Percentiles rank a stretch among this genome's conserved stretches.
Evolutionary conservation across 306 rosid species (phyloP).

Genomic region (Heteromeles arbutifolia): DNA sequence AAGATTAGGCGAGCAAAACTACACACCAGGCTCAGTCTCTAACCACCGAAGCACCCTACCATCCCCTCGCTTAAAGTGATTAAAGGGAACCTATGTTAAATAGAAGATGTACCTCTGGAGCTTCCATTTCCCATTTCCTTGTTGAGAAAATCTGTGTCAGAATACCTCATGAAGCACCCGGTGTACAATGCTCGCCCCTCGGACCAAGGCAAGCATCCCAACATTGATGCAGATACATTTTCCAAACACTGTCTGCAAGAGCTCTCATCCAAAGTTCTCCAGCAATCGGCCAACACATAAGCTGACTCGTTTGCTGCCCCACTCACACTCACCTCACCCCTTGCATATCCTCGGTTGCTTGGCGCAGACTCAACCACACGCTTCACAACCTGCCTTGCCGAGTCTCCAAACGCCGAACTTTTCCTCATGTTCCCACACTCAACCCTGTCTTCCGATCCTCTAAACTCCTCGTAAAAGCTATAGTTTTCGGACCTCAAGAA

Average conservation of each 20-base stretch:
- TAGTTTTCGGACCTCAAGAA: conserved; percentile 83
- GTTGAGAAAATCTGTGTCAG: conserved; percentile 70
- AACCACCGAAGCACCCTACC: not conserved
- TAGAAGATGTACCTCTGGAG: conserved; percentile 39
- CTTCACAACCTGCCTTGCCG: conserved; percentile 44
- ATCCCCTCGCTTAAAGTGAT: not conserved
- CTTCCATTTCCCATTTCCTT: conserved; percentile 31
- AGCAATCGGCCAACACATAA: conserved; percentile 75
- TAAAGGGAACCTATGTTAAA: not conserved
- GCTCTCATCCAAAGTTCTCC: conserved; percentile 60
- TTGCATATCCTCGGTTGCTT: conserved; percentile 46
- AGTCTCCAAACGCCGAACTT: conserved; percentile 30
- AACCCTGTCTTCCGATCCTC: conserved; percentile 46
- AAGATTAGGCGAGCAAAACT: not conserved
- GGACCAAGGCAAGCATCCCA: conserved; percentile 67
- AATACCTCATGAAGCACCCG: conserved; percentile 94
- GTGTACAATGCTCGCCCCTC: conserved; percentile 75
- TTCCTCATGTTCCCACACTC: conserved; percentile 53
- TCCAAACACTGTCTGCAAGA: conserved; percentile 71
- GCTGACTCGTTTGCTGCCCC: conserved; percentile 43
- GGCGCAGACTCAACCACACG: conserved; percentile 42
- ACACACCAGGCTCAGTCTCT: not conserved
- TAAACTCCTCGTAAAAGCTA: no score
- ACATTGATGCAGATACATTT: conserved; percentile 52
- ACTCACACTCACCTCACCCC: conserved; percentile 25